Base-by-base conservation (phyloP, 2,329 filamentous ascomycete genomes). In the Cadophora gregata region DNA sequence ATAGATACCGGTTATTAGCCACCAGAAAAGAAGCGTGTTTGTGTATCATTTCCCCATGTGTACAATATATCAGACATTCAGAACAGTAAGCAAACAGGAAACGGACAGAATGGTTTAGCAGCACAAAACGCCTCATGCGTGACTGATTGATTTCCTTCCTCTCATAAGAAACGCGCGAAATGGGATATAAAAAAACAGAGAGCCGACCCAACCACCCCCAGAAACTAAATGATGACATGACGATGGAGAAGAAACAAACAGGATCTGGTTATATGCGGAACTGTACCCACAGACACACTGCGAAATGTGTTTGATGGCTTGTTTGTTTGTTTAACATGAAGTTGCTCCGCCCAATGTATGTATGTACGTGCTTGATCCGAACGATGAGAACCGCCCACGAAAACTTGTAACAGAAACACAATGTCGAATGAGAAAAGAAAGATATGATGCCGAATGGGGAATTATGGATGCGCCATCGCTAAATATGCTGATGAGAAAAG, bases 401-500 rank as follows among this genome's bases (percentile, higher is more conserved):
- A 59, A 29, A 42, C 12, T 31, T 62, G 27, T 51, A 47, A 48
- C 38, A 51, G 21, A 58, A 58, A 58, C 29, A 38, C 27, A 59
- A 59, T n/a, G 21, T 27, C 24, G 27, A 27, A 48, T 42, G 9
- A 16, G 25, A 21, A 51, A 12, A 50, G 38, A 33, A 61, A 33
- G 14, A n/a, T 19, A 24, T 42, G 36, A 53, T 48, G n/a, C 59
- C 42, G 45, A 59, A 38, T 27, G 29, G 29, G 21, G 27, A 47
- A 60, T 47, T 19, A 50, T 59, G 24, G 31, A 67, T 63, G 60
- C 70, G 70, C 70, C 70, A 65, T 61, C 67, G 69, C 70, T 72
- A 68, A 68, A 68, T 62, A 72, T 72, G 70, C 68, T 69, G 31
- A 67, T 64, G 59, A 69, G 45, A 65, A 67, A 59, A 62, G 60